Evolutionary conservation across 768 basidiomycete genomes (phyloP), one percentile per base, ranked within the genome.

Genomic region (Kwoniella pini): DNA sequence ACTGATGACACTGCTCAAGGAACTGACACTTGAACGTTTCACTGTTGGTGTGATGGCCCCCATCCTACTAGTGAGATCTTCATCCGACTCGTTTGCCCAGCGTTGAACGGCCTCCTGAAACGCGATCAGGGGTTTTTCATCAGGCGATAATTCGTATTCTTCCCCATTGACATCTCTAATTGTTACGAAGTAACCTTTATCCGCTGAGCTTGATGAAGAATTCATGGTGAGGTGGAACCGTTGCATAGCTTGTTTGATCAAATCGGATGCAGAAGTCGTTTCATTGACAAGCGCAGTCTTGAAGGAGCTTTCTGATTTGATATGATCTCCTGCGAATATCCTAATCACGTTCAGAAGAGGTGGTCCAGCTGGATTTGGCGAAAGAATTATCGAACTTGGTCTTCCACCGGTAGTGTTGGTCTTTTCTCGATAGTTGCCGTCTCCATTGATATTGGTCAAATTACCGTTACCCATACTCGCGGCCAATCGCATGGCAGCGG

Each of bases 301-400:
- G 84, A 99, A 99, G 4, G 95, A 96, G 1, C 93, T 91, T 69
- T 98, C 94, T 0, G 92, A 91, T 75, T 92, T 87, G 64, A 98
- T 76, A 66, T 90, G 84, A 66, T 88, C 86, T 27, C 95, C 96
- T 0, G 95, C 94, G 73, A 99, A 99, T 38, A 99, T 86, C 24
- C 96, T 89, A 51, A 99, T 87, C 63, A 99, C 96, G 69, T 88
- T 96, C 56, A 99, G 84, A 54, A 93, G 87, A 0, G 89, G 90
- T 3, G 89, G 70, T 2, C 85, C 85, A 86, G 69, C 88, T 86
- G 70, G 84, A 80, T 24, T 84, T 76, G 36, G 83, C 79, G 57
- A 64, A 49, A 79, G 55, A 54, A 79, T 77, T 63, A 79, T 71
- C 59, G 74, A 75, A 31, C 69, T 71, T 21, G 78, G 78, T 64